Evolutionary conservation across 805 yeast genomes (phyloP).

Genomic region (Lachancea lanzarotensis): DNA sequence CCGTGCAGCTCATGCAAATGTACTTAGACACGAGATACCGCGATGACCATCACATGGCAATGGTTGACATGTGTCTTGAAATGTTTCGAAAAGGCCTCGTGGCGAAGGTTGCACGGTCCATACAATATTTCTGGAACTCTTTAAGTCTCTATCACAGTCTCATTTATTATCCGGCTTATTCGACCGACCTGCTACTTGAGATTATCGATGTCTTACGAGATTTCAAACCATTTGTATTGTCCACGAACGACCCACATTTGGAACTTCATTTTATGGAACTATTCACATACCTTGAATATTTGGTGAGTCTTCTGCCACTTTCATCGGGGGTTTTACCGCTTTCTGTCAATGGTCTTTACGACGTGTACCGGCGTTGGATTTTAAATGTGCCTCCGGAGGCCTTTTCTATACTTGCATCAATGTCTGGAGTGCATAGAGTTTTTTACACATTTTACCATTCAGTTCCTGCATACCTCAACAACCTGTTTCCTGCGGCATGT

Average conservation of each 20-base stretch:
- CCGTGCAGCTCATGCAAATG: neutral
- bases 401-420: neutral
- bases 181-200: constrained; percentile 8
- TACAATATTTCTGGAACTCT: constrained; percentile 3
- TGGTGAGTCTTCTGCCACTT: neutral
- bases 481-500: constrained; percentile 7
- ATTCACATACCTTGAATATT: constrained; percentile 2
- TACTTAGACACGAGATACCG: neutral
- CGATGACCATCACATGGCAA: constrained; percentile 5
- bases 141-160: neutral
- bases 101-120: constrained; percentile 5
- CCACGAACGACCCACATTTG: neutral
- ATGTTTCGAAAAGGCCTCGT: constrained; percentile 1
- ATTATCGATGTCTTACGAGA: constrained; percentile 2
- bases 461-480: constrained; percentile 5
- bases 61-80: constrained; percentile 6
- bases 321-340: constrained; percentile 7
- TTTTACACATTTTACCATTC: constrained; percentile 10
- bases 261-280: constrained; percentile 7
- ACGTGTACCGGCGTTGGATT: constrained; percentile 5
- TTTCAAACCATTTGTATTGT: constrained; percentile 4
- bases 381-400: constrained; percentile 8
- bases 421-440: constrained; percentile 9
- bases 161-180: constrained; percentile 5
- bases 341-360: constrained; percentile 2